Evolutionary conservation across 495 filamentous ascomycete species (phyloP).

Genomic region (Haplographium delicatum): DNA sequence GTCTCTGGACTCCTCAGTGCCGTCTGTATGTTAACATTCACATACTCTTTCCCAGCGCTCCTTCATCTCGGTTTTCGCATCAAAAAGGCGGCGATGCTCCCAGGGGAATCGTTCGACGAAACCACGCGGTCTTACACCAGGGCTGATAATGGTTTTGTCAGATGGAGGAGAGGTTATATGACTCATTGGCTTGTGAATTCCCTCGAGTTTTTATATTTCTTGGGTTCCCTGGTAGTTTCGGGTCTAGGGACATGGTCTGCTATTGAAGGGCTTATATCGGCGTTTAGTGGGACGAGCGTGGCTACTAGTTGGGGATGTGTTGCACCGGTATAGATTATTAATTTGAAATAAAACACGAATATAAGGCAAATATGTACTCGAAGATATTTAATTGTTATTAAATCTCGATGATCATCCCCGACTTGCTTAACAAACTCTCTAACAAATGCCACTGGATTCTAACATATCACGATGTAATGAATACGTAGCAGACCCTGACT

Average conservation of each 20-base stretch:
- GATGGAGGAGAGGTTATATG: slow-evolving; percentile 37
- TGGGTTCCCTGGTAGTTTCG: background rate
- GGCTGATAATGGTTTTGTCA: slow-evolving; percentile 25
- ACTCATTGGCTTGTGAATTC: background rate
- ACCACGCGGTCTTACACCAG: slow-evolving; percentile 31
- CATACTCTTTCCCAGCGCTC: slow-evolving; percentile 1
- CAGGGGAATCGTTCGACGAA: slow-evolving; percentile 41
- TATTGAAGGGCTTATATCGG: background rate
- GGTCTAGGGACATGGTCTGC: slow-evolving; percentile 3
- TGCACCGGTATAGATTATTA: background rate
- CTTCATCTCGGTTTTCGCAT: slow-evolving; percentile 33
- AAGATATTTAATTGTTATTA: too few species aligned
- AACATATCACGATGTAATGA: too few species aligned
- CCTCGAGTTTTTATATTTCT: slow-evolving; percentile 2
- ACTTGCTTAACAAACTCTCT: too few species aligned
- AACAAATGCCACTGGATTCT: too few species aligned
- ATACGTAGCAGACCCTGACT: too few species aligned
- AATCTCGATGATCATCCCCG: too few species aligned
- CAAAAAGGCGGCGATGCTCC: slow-evolving; percentile 34
- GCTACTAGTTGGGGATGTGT: background rate
- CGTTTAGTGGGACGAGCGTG: background rate
- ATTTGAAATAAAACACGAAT: too few species aligned
- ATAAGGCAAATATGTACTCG: too few species aligned
- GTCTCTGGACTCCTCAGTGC: slow-evolving; percentile 39
- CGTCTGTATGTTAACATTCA: slow-evolving; percentile 35